phyloP scores from a whole-genome alignment of 1,139 yeast genomes.

The Hyphopichia buzzinii region DNA sequence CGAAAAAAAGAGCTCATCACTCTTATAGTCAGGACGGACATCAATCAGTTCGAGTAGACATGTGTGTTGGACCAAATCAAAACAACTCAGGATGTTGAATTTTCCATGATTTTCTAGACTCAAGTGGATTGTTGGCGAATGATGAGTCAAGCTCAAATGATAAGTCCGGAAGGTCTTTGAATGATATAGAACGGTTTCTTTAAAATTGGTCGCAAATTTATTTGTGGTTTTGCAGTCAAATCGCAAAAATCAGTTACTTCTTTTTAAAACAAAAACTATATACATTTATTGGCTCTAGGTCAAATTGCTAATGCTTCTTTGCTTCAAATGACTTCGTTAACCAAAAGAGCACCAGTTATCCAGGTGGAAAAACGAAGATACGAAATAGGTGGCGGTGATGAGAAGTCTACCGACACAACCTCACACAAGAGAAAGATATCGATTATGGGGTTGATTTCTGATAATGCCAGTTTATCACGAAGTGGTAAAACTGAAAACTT shows the following conservation, averaged over 20 bases:
- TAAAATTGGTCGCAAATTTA: neutral
- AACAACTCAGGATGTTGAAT: too few relatives aligned
- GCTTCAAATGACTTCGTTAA: neutral
- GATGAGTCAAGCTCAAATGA: too few relatives aligned
- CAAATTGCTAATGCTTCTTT: neutral
- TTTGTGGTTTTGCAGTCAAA: neutral
- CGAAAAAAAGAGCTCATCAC: neutral
- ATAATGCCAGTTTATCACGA: neutral
- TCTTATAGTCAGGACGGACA: too few relatives aligned
- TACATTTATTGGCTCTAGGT: too few relatives aligned
- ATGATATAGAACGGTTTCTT: neutral
- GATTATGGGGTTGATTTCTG: neutral
- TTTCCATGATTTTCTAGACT: too few relatives aligned
- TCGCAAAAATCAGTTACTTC: too few relatives aligned
- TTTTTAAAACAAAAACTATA: too few relatives aligned
- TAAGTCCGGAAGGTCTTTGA: too few relatives aligned
- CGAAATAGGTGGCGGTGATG: neutral
- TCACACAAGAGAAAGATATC: constrained; percentile 1
- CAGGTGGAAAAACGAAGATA: neutral
- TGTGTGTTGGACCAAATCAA: too few relatives aligned
- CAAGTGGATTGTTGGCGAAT: too few relatives aligned
- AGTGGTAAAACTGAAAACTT: neutral
- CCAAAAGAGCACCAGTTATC: neutral
- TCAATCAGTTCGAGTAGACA: too few relatives aligned
- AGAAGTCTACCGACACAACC: neutral